Evolutionary conservation across 306 rosid species (phyloP), one percentile per base, ranked within the genome.

Genomic region (Hippophae rhamnoides): DNA sequence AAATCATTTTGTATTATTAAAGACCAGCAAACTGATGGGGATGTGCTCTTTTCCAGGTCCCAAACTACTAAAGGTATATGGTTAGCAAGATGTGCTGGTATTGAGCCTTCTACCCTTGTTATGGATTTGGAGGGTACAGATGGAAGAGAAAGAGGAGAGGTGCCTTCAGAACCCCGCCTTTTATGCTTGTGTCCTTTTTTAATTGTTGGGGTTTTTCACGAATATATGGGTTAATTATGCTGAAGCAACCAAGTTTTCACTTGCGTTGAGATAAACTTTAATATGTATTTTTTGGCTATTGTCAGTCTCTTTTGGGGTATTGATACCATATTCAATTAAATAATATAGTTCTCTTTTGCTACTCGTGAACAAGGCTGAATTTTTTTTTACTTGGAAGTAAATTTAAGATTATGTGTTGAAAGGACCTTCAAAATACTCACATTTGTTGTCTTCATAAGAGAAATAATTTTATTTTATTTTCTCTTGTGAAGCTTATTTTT

Each of bases 71-170:
- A 93, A 77, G 99, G 99, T 77, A 89, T 93, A 57, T 93, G 99
- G 99, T 75, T 85, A 74, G 99, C 99, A 61, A 82, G 58, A 65
- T 88, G 99, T 69, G 72, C 74, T 11, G 99, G 94, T 70, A 88
- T 93, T 46, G 97, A 89, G 72, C 99, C 99, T 59, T 86, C 83
- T 67, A 93, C 99, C 11, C 70, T 93, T 73, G 99, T 86, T 58
- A 88, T 93, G 99, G 99, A 93, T 79, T 81, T 93, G 76, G 99
- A 89, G 84, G 99, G 99, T 63, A 88, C 99, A 40, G 99, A 93
- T 79, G 99, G 99, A 74, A 82, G 99, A 75, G 99, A 93, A 75
- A 89, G 99, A n/a, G 99, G 99, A 78, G 99, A 93, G 99, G 99
- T 93, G 78, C 67, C 45, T 68, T 62, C 64, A 5, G 52, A 26